These are phyloP conservation scores for Papiliotrema laurentii DNA, from an alignment of 1,284 basidiomycete genomes.

Conservation along the genomic window DNA sequence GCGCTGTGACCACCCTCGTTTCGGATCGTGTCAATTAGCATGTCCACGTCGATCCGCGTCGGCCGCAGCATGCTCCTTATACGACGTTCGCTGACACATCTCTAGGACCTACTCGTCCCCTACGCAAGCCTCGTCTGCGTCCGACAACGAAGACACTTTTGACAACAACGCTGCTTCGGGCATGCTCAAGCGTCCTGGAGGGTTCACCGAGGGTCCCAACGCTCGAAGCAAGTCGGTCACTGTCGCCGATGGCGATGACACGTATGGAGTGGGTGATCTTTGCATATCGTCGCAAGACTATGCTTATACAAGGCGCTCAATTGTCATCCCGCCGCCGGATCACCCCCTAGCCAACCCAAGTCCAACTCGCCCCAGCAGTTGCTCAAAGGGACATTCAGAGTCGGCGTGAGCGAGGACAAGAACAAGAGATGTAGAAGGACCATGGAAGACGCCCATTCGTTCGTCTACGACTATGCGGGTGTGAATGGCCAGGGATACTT, in stretches of 20 bases:
- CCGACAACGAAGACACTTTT: slow-evolving; percentile 12
- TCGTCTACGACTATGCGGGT: slow-evolving; percentile 86
- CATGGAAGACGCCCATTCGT: slow-evolving; percentile 98
- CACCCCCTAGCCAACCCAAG: background rate
- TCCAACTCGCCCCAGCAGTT: background rate
- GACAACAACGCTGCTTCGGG: slow-evolving; percentile 7
- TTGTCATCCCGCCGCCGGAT: slow-evolving; percentile 17
- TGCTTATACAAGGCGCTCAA: slow-evolving; percentile 19
- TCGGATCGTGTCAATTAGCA: too few relatives aligned
- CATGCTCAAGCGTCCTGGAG: slow-evolving; percentile 28
- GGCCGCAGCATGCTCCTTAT: too few relatives aligned
- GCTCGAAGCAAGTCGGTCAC: slow-evolving; percentile 72
- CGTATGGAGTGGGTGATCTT: slow-evolving; percentile 62
- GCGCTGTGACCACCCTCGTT: background rate
- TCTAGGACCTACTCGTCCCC: slow-evolving; percentile 2
- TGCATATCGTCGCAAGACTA: background rate
- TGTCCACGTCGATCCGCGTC: too few relatives aligned
- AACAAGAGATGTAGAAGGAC: slow-evolving; percentile 80
- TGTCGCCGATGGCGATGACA: slow-evolving; percentile 63
- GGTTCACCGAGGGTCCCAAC: slow-evolving; percentile 51
- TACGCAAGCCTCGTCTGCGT: slow-evolving; percentile 1
- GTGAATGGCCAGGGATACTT: slow-evolving; percentile 95
- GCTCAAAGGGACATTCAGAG: slow-evolving; percentile 57
- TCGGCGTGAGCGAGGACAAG: slow-evolving; percentile 83
- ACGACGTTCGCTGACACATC: background rate